phyloP scores from a whole-genome alignment of 306 rosid genomes.

The Trifolium dubium region DNA sequence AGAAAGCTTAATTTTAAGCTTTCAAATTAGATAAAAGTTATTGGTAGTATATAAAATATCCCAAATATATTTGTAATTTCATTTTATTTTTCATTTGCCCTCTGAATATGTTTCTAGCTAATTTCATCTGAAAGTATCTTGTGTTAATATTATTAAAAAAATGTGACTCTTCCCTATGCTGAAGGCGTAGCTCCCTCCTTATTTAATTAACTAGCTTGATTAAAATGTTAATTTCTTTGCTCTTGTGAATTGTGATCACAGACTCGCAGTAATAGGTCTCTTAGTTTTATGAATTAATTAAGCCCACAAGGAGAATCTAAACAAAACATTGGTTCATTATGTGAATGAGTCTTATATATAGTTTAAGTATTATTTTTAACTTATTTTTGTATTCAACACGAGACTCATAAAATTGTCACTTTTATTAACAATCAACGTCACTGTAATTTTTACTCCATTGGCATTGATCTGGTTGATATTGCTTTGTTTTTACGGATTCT shows the following conservation, averaged over 20 bases:
- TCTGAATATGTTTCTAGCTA: slow-evolving; percentile 8
- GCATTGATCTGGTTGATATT: too few species aligned
- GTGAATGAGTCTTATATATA: too few species aligned
- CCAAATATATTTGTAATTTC: slow-evolving; percentile 17
- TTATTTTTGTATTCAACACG: too few species aligned
- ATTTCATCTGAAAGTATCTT: slow-evolving; percentile 41
- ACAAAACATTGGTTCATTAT: too few species aligned
- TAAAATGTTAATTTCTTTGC: slow-evolving; percentile 3
- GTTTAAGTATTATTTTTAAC: too few species aligned
- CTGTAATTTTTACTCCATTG: too few species aligned
- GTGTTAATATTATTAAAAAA: not conserved
- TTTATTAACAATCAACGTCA: too few species aligned
- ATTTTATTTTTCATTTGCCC: not conserved
- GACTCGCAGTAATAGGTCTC: slow-evolving; percentile 14
- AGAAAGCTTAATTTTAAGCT: not conserved
- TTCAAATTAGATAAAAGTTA: not conserved
- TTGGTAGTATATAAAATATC: not conserved
- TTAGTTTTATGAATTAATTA: too few species aligned
- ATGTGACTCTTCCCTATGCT: slow-evolving; percentile 21
- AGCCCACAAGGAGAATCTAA: too few species aligned
- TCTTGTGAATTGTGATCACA: slow-evolving; percentile 14
- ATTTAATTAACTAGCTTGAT: slow-evolving; percentile 2
- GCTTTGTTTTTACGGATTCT: too few species aligned
- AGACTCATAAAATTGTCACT: too few species aligned
- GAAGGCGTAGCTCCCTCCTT: slow-evolving; percentile 29